Evolutionary conservation across 2,329 filamentous ascomycete species (phyloP), one percentile per base, ranked within the genome.

Genomic region (Penicillium capsulatum): DNA sequence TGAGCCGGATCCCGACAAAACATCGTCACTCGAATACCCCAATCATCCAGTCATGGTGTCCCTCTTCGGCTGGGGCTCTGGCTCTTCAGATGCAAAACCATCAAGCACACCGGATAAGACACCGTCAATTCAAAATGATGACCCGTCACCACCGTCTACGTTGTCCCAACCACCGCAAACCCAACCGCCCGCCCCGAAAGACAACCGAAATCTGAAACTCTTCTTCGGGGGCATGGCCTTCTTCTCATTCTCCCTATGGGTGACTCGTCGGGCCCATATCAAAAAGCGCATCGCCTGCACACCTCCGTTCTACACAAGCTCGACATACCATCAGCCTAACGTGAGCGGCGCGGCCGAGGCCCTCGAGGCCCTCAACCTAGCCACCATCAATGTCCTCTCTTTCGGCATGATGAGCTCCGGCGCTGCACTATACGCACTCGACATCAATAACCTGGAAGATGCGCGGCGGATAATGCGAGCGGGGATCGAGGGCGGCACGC

Each of bases 361-460:
- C 1, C 67, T 84, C 22, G 85, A 94, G 65, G 91, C 91, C 0
- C 71, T 98, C 15, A 85, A 83, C 34, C 71, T 96, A 24, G 92
- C 91, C 0, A 95, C 90, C 0, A 75, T 96, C 53, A 95, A 95
- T 55, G 86, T 92, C 9, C 58, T 81, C 20, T 85, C 82, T 53
- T 77, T 92, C 34, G 82, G 76, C 1, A 80, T 95, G 62, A 80
- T 94, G 75, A 67, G 76, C 7, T 74, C 79, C 0, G 92, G 91
- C 3, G 88, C 84, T 0, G 64, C 82, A 8, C 72, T 86, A 46
- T 94, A 84, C 75, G 81, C 79, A 1, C 79, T 92, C 44, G 84
- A 96, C 61, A 77, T 97, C 24, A 80, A 80, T 58, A 74, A 72
- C 31, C 37, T 88, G 28, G 77, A 79, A 3, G 85, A 90, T 56